Base-by-base conservation (phyloP, 1,284 basidiomycete genomes). In the Lentinula novae-zelandiae region DNA sequence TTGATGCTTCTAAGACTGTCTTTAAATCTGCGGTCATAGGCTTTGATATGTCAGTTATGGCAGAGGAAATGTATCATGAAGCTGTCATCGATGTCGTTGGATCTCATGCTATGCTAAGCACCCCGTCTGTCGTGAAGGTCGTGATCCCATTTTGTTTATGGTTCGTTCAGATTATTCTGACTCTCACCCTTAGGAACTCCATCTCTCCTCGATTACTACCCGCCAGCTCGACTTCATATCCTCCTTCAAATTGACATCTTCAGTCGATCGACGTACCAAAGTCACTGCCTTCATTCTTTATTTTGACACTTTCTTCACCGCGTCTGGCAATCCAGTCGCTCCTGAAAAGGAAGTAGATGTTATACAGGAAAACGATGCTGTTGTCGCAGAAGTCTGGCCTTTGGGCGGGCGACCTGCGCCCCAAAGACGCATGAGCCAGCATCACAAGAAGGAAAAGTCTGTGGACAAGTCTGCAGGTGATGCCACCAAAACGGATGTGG, bases 281-380 rank as follows among this genome's bases (percentile, higher is more conserved):
- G 82, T 95, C 52, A 87, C 89, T 68, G 85, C 93, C 3, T 87
- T 98, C 75, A 80, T 96, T 31, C 85, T 95, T n/a, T 95, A 95
- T 76, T 98, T 98, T 69, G 95, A 98, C 75, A 90, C 89, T 0
- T 96, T 95, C 80, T 97, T 98, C 80, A 87, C 87, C 1, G 73
- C 81, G 3, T 78, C 81, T 39, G 83, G 86, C 8, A 75, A 76
- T 36, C 83, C 83, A 5, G 74, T 91, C 3, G 70, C 83, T 0
- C 76, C 80, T 0, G 75, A 73, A 17, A 81, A 79, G 0, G 67
- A 78, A n/a, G 87, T 84, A 2, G 77, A 80, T 56, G 64, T 82
- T 13, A 74, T 84, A 49, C 80, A 80, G 58, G 81, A 85, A 31
- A 82, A 82, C 13, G 87, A 88, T 52, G 77, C 78, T 2, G 71